These are phyloP conservation scores for Raffaelea albimanens DNA, from an alignment of 2,329 filamentous ascomycete genomes.

Conservation along the genomic window DNA sequence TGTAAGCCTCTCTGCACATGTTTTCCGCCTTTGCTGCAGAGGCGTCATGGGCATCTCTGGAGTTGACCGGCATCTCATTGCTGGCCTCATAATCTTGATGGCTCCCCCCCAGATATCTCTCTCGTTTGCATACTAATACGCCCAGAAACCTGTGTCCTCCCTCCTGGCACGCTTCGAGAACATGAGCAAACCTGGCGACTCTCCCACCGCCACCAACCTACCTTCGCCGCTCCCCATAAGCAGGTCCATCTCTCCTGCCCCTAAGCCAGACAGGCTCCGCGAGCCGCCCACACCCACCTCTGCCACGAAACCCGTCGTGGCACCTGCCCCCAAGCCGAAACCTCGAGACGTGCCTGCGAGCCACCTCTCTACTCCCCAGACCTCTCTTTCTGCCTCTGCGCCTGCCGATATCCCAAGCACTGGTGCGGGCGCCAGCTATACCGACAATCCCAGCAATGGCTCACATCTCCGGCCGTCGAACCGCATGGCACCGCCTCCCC, in stretches of 20 bases:
- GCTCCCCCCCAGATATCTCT: neutral
- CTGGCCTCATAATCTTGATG: no score
- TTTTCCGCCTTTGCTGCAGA: no score
- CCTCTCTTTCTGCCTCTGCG: neutral
- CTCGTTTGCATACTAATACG: neutral
- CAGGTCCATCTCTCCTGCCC: conserved; percentile 26
- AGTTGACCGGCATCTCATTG: no score
- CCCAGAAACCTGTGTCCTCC: conserved; percentile 71
- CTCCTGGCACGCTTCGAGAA: conserved; percentile 75
- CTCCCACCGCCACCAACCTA: conserved; percentile 2
- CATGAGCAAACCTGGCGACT: conserved; percentile 43
- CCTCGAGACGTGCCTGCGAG: conserved; percentile 19
- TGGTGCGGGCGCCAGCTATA: neutral
- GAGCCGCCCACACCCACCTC: conserved; percentile 15
- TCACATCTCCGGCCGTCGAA: conserved; percentile 24
- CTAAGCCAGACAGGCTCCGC: conserved; percentile 33
- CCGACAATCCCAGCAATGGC: neutral
- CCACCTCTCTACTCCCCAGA: neutral
- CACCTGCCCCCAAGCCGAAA: conserved; percentile 24
- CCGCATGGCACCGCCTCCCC: conserved; percentile 34
- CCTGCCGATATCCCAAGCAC: neutral
- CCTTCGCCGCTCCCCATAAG: conserved; percentile 11
- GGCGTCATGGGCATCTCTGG: no score
- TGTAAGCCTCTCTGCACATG: conserved; percentile 37
- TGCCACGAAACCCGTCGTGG: conserved; percentile 28